Base-by-base conservation (phyloP, 2,329 filamentous ascomycete species). In the Pezicula neosporulosa region DNA sequence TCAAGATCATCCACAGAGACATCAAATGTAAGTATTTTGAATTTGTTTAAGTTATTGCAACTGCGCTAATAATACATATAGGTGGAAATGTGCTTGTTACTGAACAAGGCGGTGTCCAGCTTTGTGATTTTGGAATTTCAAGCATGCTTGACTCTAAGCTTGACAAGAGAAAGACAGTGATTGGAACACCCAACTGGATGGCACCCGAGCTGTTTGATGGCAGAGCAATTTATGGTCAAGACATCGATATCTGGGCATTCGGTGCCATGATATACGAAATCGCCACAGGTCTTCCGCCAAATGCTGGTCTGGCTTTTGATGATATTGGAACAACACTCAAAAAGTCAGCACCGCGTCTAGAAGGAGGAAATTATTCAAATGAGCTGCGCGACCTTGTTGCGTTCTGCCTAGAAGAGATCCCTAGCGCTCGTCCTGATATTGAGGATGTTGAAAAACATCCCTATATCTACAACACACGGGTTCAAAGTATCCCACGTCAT, bases 161-260 rank as follows among this genome's bases (percentile, higher is more conserved):
- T 49, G 85, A 88, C 61, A 94, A 94, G 70, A 77, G 89, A 48
- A 86, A 86, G 4, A 93, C 89, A 1, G 86, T 93, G 45, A 87
- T 93, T 50, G 89, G 89, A 19, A 94, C 90, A 0, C 86, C 86
- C 3, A 85, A 92, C 68, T 94, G 89, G 87, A 92, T 94, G 89
- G 87, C 90, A 0, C 88, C 87, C 0, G 90, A 94, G 62, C 76
- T 93, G 12, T 85, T 88, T 59, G 81, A 86, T 51, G 75, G 80
- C 36, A 74, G 79, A 4, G 75, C 79, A 9, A 82, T 83, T 5
- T 88, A 88, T 64, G 85, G 85, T 52, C 86, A 83, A 13, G 85
- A 87, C 62, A 83, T 87, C 41, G 89, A 94, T 60, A 90, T 92
- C 47, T 94, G 90, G 89, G 88, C 89, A 2, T 91, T 90, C 65